Conservation (phyloP, 345 rosid genomes). For the Abelmoschus esculentus region DNA sequence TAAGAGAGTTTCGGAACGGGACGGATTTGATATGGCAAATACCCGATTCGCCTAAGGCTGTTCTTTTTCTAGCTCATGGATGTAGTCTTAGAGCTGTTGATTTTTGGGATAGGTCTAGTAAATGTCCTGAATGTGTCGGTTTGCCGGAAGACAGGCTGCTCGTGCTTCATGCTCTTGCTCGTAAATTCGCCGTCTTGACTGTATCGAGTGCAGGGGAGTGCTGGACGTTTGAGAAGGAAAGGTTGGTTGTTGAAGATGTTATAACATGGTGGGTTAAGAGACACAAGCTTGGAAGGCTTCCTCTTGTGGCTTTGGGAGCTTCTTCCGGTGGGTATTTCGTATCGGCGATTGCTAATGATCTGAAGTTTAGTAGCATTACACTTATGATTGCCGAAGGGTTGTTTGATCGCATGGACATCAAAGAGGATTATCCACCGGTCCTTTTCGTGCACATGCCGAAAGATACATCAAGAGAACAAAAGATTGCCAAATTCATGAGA, state of each 20-base stretch:
- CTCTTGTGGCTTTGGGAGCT: conserved; percentile 85
- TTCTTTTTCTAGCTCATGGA: conserved; percentile 83
- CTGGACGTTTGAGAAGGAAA: conserved; percentile 69
- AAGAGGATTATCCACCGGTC: conserved; percentile 57
- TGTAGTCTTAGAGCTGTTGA: conserved; percentile 66
- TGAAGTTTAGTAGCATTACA: conserved; percentile 60
- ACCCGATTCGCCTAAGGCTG: conserved; percentile 71
- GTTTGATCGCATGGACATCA: conserved; percentile 49
- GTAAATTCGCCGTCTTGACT: conserved; percentile 55
- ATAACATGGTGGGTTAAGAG: conserved; percentile 52
- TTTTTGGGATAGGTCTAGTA: conserved; percentile 76
- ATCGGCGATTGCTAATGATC: conserved; percentile 53
- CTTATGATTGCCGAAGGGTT: conserved; percentile 87
- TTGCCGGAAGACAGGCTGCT: conserved; percentile 76
- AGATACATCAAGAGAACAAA: too few species aligned
- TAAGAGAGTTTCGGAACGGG: conserved; percentile 51
- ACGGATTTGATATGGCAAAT: conserved; percentile 73
- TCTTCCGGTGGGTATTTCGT: conserved; percentile 90
- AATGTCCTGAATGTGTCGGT: conserved; percentile 57
- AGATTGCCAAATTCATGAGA: too few species aligned
- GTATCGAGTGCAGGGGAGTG: conserved; percentile 66
- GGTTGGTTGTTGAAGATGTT: conserved; percentile 34
- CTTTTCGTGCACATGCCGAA: conserved; percentile 46
- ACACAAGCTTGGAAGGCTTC: conserved; percentile 54
- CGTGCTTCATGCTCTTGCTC: conserved; percentile 53